Conservation (phyloP, 371 early-diverging fungal genomes). For the Mucor lusitanicus region DNA sequence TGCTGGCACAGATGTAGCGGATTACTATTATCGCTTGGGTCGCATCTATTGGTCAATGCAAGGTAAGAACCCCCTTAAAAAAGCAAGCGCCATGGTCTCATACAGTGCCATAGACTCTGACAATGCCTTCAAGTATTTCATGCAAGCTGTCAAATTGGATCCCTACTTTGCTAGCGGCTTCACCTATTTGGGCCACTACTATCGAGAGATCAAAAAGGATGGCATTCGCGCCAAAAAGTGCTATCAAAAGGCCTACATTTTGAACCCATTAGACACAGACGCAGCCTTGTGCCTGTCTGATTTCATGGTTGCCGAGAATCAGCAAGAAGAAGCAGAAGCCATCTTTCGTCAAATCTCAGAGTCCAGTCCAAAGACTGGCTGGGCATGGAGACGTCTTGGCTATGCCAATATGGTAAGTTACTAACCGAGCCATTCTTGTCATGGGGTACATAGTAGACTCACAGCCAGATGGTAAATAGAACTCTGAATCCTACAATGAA, state of each 20-base stretch:
- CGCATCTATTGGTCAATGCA: slow-evolving; percentile 81
- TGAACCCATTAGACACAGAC: slow-evolving; percentile 69
- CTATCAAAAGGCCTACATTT: slow-evolving; percentile 72
- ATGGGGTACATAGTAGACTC: too few relatives aligned
- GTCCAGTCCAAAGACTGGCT: slow-evolving; percentile 52
- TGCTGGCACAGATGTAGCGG: slow-evolving; percentile 41
- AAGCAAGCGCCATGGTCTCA: slow-evolving; percentile 11
- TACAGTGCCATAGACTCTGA: slow-evolving; percentile 55
- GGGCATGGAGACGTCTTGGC: slow-evolving; percentile 85
- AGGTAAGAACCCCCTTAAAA: slow-evolving; percentile 59
- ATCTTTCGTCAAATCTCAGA: slow-evolving; percentile 54
- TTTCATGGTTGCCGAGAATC: slow-evolving; percentile 56
- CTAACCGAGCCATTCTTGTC: too few relatives aligned
- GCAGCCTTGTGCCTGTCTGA: slow-evolving; percentile 70
- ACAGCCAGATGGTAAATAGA: slow-evolving; percentile 16
- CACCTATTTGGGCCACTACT: slow-evolving; percentile 82
- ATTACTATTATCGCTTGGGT: slow-evolving; percentile 71
- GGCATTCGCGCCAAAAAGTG: slow-evolving; percentile 75
- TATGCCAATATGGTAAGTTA: slow-evolving; percentile 67
- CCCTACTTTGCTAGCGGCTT: slow-evolving; percentile 70
- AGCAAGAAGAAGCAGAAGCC: slow-evolving; percentile 57
- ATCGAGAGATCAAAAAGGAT: slow-evolving; percentile 67
- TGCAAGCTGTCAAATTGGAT: slow-evolving; percentile 76
- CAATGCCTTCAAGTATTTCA: slow-evolving; percentile 68
- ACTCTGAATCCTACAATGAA: slow-evolving; percentile 47